Base-by-base conservation (phyloP, 495 filamentous ascomycete genomes). In the Neurospora sp. region DNA sequence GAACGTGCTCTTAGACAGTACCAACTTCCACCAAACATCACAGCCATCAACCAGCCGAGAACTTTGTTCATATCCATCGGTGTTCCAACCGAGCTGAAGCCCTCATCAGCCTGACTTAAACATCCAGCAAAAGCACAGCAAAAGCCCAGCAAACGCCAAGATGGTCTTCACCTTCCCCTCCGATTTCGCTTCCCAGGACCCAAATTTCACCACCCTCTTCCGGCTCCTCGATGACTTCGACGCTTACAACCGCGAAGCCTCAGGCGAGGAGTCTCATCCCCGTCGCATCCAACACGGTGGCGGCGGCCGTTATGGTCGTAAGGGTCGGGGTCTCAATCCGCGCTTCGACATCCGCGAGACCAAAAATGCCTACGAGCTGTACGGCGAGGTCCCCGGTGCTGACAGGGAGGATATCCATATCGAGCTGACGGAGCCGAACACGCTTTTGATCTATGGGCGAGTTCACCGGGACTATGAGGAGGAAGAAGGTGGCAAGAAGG, bases 311-410 rank as follows among this genome's bases (percentile, higher is more conserved):
- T 61, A 27, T 12, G 53, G 72, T 70, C 75, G 70, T 71, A 68
- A 83, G 41, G 82, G 77, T 44, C 78, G 77, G 22, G 70, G 74
- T 9, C 69, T 68, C 35, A 68, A 59, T n/a, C 75, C 76, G 16
- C 80, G 85, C 59, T 95, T 96, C 81, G 93, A 96, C 78, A 88
- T 94, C 61, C 86, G 87, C 71, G 92, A 94, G 80, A 75, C 82
- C 9, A 79, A 82, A 7, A 79, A 89, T 1, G 81, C 78, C 71
- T 96, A 94, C 79, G 85, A 93, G 75, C 88, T 96, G 12, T 88
- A 94, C 76, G 92, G 92, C 75, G 93, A 96, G 77, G 83, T 96
- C 1, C 92, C 93, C 0, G 93, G 93, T 41, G 84, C 92, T 59
- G 86, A 90, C 45, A 90, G 92, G 78, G 87, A 89, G 73, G 84